Percentiles rank a stretch among this genome's conserved stretches.
These are phyloP conservation scores for Typha latifolia DNA, from an alignment of 176 grass and related monocot species.

Conservation along the genomic window DNA sequence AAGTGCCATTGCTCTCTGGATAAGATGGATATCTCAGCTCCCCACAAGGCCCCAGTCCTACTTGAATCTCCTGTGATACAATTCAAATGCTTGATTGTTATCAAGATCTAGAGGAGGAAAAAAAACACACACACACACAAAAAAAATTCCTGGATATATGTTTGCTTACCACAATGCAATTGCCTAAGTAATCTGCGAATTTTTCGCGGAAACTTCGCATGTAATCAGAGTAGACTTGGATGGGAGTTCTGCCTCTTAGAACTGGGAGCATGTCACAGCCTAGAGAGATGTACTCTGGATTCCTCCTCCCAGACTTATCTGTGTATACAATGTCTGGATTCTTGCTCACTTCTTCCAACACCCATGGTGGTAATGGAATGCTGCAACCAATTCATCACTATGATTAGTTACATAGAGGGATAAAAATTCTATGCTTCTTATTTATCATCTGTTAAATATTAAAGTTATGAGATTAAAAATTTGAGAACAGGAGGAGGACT, in stretches of 20 bases:
- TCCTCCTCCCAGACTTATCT: slow-evolving; percentile 68
- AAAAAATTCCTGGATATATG: background rate
- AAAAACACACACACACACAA: no score
- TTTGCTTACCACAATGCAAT: slow-evolving; percentile 50
- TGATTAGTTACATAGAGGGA: background rate
- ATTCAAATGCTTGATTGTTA: background rate
- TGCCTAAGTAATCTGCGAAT: slow-evolving; percentile 64
- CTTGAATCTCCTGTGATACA: slow-evolving; percentile 72
- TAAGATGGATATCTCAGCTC: slow-evolving; percentile 94
- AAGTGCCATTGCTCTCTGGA: slow-evolving; percentile 87
- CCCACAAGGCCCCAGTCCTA: slow-evolving; percentile 92
- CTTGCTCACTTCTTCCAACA: slow-evolving; percentile 57
- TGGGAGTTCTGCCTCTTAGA: slow-evolving; percentile 67
- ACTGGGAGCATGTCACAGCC: slow-evolving; percentile 77
- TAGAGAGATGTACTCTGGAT: slow-evolving; percentile 90
- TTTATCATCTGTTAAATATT: no score
- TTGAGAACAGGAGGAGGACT: background rate
- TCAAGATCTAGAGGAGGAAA: background rate
- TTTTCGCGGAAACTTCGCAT: slow-evolving; percentile 84
- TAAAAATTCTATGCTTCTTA: no score
- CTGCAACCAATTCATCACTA: slow-evolving; percentile 24
- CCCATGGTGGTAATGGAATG: slow-evolving; percentile 81
- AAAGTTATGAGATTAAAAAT: background rate
- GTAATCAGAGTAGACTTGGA: slow-evolving; percentile 90
- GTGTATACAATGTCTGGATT: slow-evolving; percentile 85